Base-by-base conservation (phyloP, 2,329 filamentous ascomycete species). In the Talaromyces sp. region DNA sequence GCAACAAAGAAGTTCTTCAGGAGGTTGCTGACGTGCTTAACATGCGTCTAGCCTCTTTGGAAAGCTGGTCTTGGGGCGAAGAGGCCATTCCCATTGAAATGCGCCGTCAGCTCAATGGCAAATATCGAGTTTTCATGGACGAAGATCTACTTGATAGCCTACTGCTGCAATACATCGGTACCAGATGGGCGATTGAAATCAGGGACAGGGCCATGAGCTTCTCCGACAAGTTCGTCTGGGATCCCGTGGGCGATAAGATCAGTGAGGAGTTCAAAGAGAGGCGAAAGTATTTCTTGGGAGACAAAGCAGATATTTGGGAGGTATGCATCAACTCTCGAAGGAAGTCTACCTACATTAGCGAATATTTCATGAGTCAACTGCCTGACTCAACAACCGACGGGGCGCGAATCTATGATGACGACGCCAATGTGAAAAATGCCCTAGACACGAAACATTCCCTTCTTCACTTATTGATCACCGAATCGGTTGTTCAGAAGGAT, bases 41-140 rank as follows among this genome's bases (percentile, higher is more conserved):
- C 52, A 81, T 84, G 75, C 74, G 81, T 40, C 74, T 83, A 40
- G 70, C 74, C 0, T 72, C 76, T 6, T 63, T 85, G 2, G 74
- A 79, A 17, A 77, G 68, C 20, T 85, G 82, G 82, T 63, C 69
- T 11, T 85, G 82, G 81, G 73, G 72, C 14, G 62, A 68, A 2
- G 66, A 70, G 4, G 76, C 72, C 3, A 72, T 82, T 7, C 69
- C 75, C 1, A 61, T 84, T 2, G 73, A 80, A 41, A 77, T 80
- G 72, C 75, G 81, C 32, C 76, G 79, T 7, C 78, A 82, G 47
- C 63, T 84, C 32, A 84, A 82, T 57, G 80, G 81, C 3, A 80
- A 82, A 54, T 86, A 86, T 62, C 75, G 82, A 2, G 79, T 85
- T 22, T 84, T 78, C 61, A 82, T 83, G 73, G 80, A 85, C 45